Evolutionary conservation across 1,139 yeast species (phyloP), one percentile per base, ranked within the genome.

Genomic region (Pichia sp.): DNA sequence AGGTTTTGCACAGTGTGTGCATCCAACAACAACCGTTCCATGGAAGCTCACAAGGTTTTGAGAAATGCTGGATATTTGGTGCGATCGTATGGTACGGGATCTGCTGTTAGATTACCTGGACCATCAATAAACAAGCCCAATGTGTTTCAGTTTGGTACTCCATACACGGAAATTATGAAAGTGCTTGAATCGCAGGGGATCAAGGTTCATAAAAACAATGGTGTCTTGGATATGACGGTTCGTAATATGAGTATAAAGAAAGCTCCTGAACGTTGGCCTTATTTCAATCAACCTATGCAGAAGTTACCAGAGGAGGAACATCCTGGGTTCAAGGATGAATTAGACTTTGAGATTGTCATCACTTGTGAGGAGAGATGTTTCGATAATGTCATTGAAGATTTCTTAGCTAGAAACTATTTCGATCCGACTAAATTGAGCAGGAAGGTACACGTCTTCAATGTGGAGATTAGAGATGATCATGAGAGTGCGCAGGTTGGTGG

Each of bases 351-450:
- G 55, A 73, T 93, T 43, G 94, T 93, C 4, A 81, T 93, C 45
- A 87, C 97, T 2, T 93, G 99, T 64, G 98, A 93, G 59, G 98
- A 91, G 55, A 71, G 97, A 47, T 93, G 98, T 59, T 93, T 88
- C 60, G 98, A 93, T 60, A 76, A 94, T n/a, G 97, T 93, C 3
- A 71, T 94, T 50, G 94, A 86, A 45, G 97, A 93, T 59, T 71
- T 88, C 49, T 72, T 87, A 72, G 72, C 74, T 46, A 67, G 97
- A 48, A 63, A 69, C 57, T 58, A 58, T 39, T 53, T 55, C 27
- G 50, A 51, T 21, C 52, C 55, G 2, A 77, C 79, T 13, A 81
- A 77, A 28, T 72, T 68, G 30, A 66, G 77, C 37, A 77, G 75
- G 51, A 34, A 42, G 20, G 69, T 85, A 23, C 97, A 91, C 61